Evolutionary conservation across 805 yeast genomes (phyloP), one percentile per base, ranked within the genome.

Genomic region (Zygotorulaspora florentina): DNA sequence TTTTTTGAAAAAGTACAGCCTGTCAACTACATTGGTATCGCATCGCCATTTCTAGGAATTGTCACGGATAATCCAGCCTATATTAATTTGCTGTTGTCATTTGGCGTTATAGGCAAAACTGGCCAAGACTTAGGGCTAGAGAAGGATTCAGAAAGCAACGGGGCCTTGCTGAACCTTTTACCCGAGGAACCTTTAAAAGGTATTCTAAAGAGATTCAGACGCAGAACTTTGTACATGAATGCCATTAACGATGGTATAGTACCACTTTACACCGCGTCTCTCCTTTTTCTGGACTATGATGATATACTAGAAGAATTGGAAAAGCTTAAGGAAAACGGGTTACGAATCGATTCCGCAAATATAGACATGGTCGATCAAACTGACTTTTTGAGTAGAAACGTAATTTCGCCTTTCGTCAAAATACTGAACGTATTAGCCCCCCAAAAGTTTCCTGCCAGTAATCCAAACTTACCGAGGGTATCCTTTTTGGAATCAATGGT

Each of bases 161-260:
- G 59, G 43, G 89, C 93, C 0, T 61, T 86, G 29, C 64, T 86
- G 15, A 70, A 77, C 40, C 57, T 82, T 18, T 65, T 86, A 12
- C 87, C 95, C 0, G 73, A 83, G 0, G 87, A 85, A 2, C 83
- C 87, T 1, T 53, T 55, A 3, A 81, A 83, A 57, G 69, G 65
- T 36, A 69, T 83, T 0, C 64, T 86, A 42, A 73, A 74, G 47
- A 66, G 62, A 50, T 86, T 86, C 59, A 70, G 65, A 42, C 71
- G 85, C 44, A 69, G 95, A 56, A 85, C 91, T 0, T 64, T 84
- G 1, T 86, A 86, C 62, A 89, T 91, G 1, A 86, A 86, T 61
- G 81, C 82, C 0, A 65, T 81, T 4, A 82, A 86, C 60, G 95
- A 86, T 65, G 95, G 93, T 2, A 83, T 86, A 29, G 95, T 86